Evolutionary conservation across 768 basidiomycete genomes (phyloP), one percentile per base, ranked within the genome.

Genomic region (Cubamyces sp.): DNA sequence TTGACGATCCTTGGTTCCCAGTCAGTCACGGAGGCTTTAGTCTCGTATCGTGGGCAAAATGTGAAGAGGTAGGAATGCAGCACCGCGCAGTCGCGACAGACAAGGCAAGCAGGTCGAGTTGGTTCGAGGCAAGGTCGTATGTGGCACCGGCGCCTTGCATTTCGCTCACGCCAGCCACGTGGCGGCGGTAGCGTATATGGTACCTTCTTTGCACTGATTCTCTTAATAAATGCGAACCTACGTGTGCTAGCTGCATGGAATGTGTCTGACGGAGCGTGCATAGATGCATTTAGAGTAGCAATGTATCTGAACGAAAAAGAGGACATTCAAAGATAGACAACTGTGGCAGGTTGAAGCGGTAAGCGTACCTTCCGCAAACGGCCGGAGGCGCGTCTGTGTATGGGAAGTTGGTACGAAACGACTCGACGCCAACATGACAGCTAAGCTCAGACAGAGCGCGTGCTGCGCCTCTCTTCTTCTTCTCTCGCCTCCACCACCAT

Each of bases 401-500:
- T 74, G 72, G 71, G 71, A 76, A 72, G 65, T 65, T 67, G 55
- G 60, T 64, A 62, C 61, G 67, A 66, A 61, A 72, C 73, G 66
- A 73, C 69, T 74, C 73, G 74, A 74, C 74, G 76, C 78, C 75
- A 71, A 67, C 59, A 65, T 68, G 67, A 66, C 70, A 64, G 67
- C 67, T 62, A 61, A 60, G 62, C 62, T 57, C 60, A 61, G 59
- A 62, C 64, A 57, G 42, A 47, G 28, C 55, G 54, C 47, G 61
- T 48, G 61, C 57, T 63, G 61, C 73, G 73, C 75, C 64, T 66
- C 63, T 61, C 73, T 74, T 73, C 71, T 69, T 64, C 70, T 74
- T 61, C 73, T 64, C 73, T 73, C 74, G 75, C 70, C 69, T 72
- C 82, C 81, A 80, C 78, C 84, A 90, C 78, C 84, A 90, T 89